phyloP scores from a whole-genome alignment of 2,329 filamentous ascomycete species.

The Nemania bipapillata region DNA sequence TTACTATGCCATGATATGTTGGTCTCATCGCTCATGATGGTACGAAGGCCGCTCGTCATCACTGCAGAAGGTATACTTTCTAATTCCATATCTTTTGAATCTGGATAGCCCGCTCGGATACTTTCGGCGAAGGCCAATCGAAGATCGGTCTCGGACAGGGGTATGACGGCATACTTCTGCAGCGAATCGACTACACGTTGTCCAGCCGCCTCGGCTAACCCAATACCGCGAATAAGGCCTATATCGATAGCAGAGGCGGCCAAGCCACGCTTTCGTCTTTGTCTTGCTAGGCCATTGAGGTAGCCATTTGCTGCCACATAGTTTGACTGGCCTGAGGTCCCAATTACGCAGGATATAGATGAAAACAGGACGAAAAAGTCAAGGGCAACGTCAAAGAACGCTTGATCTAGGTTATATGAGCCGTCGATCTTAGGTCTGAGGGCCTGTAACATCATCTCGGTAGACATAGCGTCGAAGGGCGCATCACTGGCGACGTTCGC shows the following conservation, averaged over 20 bases:
- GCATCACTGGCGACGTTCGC: slow-evolving; percentile 54
- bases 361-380: slow-evolving; percentile 55
- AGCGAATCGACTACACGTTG: slow-evolving; percentile 25
- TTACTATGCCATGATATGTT: slow-evolving; percentile 42
- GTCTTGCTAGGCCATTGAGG: slow-evolving; percentile 5
- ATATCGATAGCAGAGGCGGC: slow-evolving; percentile 29
- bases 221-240: slow-evolving; percentile 36
- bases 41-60: slow-evolving; percentile 28
- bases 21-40: slow-evolving; percentile 26
- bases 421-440: slow-evolving; percentile 52
- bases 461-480: slow-evolving; percentile 41
- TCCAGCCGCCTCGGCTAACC: slow-evolving; percentile 37
- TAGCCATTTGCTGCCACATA: slow-evolving; percentile 27
- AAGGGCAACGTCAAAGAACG: slow-evolving; percentile 47
- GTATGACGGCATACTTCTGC: slow-evolving; percentile 17
- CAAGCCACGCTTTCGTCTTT: slow-evolving; percentile 27
- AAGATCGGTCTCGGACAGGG: slow-evolving; percentile 31
- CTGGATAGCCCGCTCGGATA: slow-evolving; percentile 29
- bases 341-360: slow-evolving; percentile 38
- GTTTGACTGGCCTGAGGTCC: slow-evolving; percentile 29
- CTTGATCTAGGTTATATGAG: slow-evolving; percentile 46
- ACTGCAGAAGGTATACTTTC: slow-evolving; percentile 7
- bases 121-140: slow-evolving; percentile 33
- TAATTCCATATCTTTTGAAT: slow-evolving; percentile 8
- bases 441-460: slow-evolving; percentile 40